Percentiles rank a stretch among this genome's conserved stretches.
Evolutionary conservation across 2,329 filamentous ascomycete genomes (phyloP).

Genomic region (Scedosporium minutisporum): DNA sequence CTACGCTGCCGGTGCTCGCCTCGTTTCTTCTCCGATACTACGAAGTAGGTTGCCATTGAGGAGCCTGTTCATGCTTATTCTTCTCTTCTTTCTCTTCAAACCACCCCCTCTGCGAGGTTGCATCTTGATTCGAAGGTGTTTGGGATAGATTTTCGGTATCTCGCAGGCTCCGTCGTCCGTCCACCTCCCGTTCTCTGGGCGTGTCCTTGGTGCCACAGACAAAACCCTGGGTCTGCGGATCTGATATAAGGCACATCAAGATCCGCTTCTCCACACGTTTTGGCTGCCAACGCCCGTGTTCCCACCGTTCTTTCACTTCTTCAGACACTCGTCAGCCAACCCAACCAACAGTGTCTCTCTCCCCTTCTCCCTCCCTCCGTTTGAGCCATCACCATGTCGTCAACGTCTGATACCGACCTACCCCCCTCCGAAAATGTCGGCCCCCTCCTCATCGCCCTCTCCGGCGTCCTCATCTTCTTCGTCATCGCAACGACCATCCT

Average conservation of each 20-base stretch:
- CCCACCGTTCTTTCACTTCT: neutral
- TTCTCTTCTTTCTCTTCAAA: too few species aligned
- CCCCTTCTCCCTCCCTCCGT: neutral
- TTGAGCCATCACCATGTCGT: neutral
- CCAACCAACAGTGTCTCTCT: neutral
- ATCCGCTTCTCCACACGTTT: neutral
- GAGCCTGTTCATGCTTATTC: too few species aligned
- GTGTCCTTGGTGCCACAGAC: neutral
- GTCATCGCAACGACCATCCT: slow-evolving; percentile 21
- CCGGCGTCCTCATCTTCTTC: slow-evolving; percentile 21
- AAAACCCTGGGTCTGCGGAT: neutral
- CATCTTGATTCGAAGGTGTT: too few species aligned
- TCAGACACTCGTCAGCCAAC: neutral
- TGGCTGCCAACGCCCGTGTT: neutral
- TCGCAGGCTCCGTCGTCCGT: too few species aligned
- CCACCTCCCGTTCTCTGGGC: neutral
- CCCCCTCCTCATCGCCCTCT: slow-evolving; percentile 20
- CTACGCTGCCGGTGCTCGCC: too few species aligned
- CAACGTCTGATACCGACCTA: slow-evolving; percentile 12
- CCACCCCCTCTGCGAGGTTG: too few species aligned
- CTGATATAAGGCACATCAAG: neutral
- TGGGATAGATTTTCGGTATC: too few species aligned
- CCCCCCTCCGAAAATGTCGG: slow-evolving; percentile 26
- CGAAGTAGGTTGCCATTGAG: too few species aligned
- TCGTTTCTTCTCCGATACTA: too few species aligned